Evolutionary conservation across 2,329 filamentous ascomycete species (phyloP), one percentile per base, ranked within the genome.

Genomic region (Stenocarpella maydis): DNA sequence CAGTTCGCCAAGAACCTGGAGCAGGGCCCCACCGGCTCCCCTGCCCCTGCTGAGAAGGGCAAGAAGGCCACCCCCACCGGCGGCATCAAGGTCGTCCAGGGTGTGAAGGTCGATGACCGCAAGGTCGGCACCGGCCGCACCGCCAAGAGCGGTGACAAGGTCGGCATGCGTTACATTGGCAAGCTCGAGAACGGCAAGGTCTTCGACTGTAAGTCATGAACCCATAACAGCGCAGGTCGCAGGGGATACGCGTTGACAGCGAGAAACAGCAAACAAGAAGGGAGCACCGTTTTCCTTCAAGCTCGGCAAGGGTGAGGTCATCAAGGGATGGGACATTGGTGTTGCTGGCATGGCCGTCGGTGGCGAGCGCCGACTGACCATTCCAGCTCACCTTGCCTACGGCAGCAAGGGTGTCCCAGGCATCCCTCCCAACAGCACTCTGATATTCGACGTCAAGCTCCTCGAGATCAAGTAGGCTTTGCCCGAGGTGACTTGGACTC

Each of bases 1-100:
- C 94, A 97, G 82, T 99, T 99, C 80, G 95, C 96, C 79, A 98
- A 98, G 88, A 95, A 98, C 82, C 93, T 99, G 72, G 96, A 98
- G 86, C 94, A 97, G 82, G 96, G 96, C 71, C 96, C 96, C 73
- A 97, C 94, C 52, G 90, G 91, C 74, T 91, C 92, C 69, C 83
- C 87, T 4, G 77, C 92, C 69, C 83, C 87, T 5, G 77, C 71
- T 67, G 73, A 73, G 47, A 72, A 73, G 81, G 83, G 74, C 77
- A 76, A 82, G 72, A 84, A 85, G 78, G 55, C 69, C 39, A 26
- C 63, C 17, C 17, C 65, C 52, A 71, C 87, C 43, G 83, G 90
- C 60, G 89, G 91, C 72, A 87, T 93, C 77, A 96, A 93, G 85
- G 89, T 89, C 69, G 90, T 98, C 68, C 88, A 95, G 78, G 96